These are phyloP conservation scores for Tetramitus jugosus DNA, from an alignment of 208 protist species.

Conservation along the genomic window DNA sequence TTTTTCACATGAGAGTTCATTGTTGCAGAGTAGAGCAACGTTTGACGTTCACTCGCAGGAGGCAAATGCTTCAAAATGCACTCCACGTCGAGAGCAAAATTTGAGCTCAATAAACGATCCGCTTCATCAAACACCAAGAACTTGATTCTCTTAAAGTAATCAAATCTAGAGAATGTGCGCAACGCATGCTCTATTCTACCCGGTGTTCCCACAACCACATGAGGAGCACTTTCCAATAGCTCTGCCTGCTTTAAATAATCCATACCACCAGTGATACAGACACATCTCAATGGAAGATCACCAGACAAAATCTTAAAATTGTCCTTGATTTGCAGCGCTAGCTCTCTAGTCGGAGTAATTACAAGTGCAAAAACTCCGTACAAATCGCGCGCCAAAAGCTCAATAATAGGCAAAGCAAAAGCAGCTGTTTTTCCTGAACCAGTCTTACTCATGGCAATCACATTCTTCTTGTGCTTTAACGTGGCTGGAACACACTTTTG, in stretches of 20 bases:
- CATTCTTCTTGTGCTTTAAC: constrained; percentile 63
- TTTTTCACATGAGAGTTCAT: constrained; percentile 71
- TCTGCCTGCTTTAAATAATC: constrained; percentile 2
- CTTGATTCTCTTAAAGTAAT: constrained; percentile 47
- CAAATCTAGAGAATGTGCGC: background rate
- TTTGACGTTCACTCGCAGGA: constrained; percentile 32
- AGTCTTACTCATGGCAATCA: constrained; percentile 85
- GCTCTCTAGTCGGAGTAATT: constrained; percentile 90
- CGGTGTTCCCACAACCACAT: constrained; percentile 19
- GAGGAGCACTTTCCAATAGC: background rate
- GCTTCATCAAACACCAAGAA: constrained; percentile 73
- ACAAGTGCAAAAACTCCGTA: constrained; percentile 92
- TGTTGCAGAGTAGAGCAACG: constrained; percentile 35
- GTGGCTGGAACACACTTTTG: constrained; percentile 58
- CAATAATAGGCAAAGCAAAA: constrained; percentile 94
- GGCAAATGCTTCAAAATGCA: constrained; percentile 48
- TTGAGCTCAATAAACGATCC: constrained; percentile 83
- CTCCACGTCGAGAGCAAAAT: constrained; percentile 75
- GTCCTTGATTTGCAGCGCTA: constrained; percentile 80
- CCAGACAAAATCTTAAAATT: background rate
- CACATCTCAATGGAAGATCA: background rate
- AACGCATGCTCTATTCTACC: constrained; percentile 6
- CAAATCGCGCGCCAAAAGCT: constrained; percentile 80
- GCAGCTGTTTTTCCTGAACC: constrained; percentile 96
- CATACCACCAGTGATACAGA: constrained; percentile 1